These are phyloP conservation scores for Gonapodya sp. DNA, from an alignment of 192 early-diverging fungal genomes.

Conservation along the genomic window DNA sequence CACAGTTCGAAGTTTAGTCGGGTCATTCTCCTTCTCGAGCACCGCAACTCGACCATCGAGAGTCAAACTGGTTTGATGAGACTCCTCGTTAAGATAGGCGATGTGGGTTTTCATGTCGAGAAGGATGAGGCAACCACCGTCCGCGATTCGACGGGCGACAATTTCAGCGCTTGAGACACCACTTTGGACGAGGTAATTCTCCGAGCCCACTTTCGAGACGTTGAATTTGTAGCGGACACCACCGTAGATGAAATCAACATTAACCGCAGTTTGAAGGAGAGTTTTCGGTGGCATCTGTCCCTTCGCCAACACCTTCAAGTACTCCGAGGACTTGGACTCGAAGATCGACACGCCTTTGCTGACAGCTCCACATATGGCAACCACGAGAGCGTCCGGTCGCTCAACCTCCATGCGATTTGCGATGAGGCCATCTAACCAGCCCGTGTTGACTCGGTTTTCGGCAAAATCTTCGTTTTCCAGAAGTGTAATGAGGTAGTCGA, in stretches of 20 bases:
- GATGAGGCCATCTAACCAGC: conserved; percentile 93
- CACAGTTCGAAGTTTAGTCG: conserved; percentile 88
- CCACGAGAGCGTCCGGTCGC: conserved; percentile 79
- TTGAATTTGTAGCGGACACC: conserved; percentile 85
- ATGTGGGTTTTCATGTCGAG: conserved; percentile 87
- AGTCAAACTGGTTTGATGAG: conserved; percentile 75
- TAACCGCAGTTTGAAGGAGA: conserved; percentile 60
- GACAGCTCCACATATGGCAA: conserved; percentile 86
- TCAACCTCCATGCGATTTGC: conserved; percentile 76
- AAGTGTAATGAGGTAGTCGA: conserved; percentile 91
- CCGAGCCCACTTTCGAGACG: conserved; percentile 68
- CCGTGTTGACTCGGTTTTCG: conserved; percentile 84
- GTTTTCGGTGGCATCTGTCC: conserved; percentile 79
- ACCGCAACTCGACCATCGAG: conserved; percentile 85
- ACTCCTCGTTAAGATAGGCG: conserved; percentile 83
- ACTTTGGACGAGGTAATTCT: conserved; percentile 66
- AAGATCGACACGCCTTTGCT: conserved; percentile 69
- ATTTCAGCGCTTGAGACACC: conserved; percentile 78
- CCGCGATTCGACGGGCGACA: conserved; percentile 73
- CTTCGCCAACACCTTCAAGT: conserved; percentile 75
- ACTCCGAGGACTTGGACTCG: conserved; percentile 56
- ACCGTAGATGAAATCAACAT: conserved; percentile 87
- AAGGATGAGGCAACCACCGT: conserved; percentile 84
- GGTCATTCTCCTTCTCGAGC: conserved; percentile 94
- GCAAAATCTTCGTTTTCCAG: conserved; percentile 82